Percentiles rank a stretch among this genome's conserved stretches.
Conservation (phyloP, 495 filamentous ascomycete species). For the Lasiosphaeris hirsuta region DNA sequence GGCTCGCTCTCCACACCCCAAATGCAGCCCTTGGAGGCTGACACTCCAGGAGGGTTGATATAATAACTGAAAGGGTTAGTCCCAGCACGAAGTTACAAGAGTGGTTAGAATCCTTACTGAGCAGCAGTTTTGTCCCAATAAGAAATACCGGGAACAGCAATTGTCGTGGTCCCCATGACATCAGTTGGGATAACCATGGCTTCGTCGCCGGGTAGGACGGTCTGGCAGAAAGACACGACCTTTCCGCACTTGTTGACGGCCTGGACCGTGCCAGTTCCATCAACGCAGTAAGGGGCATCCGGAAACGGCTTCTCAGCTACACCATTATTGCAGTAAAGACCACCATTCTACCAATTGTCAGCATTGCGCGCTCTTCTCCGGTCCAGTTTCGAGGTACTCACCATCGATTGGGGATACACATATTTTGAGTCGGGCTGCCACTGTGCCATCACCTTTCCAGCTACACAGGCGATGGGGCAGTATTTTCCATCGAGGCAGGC, state of each 20-base stretch:
- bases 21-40: slow-evolving; percentile 58
- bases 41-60: slow-evolving; percentile 71
- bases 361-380: slow-evolving; percentile 1
- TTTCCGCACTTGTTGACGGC: slow-evolving; percentile 61
- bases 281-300: slow-evolving; percentile 65
- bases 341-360: slow-evolving; percentile 60
- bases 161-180: slow-evolving; percentile 48
- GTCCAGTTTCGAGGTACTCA: slow-evolving; percentile 38
- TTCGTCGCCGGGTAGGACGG: slow-evolving; percentile 81
- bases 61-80: slow-evolving; percentile 56
- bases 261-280: slow-evolving; percentile 62
- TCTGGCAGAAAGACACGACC: slow-evolving; percentile 74
- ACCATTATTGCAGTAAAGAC: slow-evolving; percentile 71
- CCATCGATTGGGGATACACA: slow-evolving; percentile 69
- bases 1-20: slow-evolving; percentile 67
- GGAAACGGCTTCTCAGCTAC: slow-evolving; percentile 69
- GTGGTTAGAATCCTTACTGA: slow-evolving; percentile 51
- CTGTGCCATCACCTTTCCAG: slow-evolving; percentile 74
- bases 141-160: slow-evolving; percentile 66
- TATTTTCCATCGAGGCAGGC: slow-evolving; percentile 64
- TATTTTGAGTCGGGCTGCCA: slow-evolving; percentile 73
- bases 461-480: slow-evolving; percentile 76
- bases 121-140: slow-evolving; percentile 75
- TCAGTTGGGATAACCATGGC: slow-evolving; percentile 81
- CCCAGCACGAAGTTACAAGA: not conserved